Evolutionary conservation across 768 basidiomycete species (phyloP).

Genomic region (Mycena chlorophos): DNA sequence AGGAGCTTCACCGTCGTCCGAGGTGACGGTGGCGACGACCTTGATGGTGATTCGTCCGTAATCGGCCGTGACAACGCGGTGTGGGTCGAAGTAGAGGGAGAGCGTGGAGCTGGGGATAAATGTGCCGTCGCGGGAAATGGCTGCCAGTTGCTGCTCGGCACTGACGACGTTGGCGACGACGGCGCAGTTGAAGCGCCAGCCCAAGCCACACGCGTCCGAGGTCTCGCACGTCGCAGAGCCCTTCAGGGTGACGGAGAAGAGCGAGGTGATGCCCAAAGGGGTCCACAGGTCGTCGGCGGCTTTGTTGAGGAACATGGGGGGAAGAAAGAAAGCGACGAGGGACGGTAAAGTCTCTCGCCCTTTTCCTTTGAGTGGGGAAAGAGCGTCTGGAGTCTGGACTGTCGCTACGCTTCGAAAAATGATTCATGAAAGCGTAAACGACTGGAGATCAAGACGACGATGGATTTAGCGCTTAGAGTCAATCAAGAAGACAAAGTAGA

Average conservation of each 20-base stretch:
- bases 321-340: too few species aligned
- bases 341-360: too few species aligned
- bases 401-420: too few species aligned
- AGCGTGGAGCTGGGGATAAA: neutral
- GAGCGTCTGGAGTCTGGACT: too few species aligned
- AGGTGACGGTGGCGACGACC: too few species aligned
- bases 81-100: conserved; percentile 5
- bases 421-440: too few species aligned
- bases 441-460: too few species aligned
- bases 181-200: conserved; percentile 10
- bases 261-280: neutral
- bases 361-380: too few species aligned
- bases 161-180: neutral
- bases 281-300: neutral
- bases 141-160: too few species aligned
- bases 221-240: neutral
- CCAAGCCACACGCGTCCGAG: conserved; percentile 1
- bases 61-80: neutral
- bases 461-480: too few species aligned
- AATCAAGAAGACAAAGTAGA: too few species aligned
- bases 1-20: too few species aligned
- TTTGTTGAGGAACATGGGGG: neutral
- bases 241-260: neutral
- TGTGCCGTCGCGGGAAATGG: neutral
- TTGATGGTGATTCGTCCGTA: conserved; percentile 3